These are phyloP conservation scores for Paramecium bursaria DNA, from an alignment of 73 alveolate species.

Conservation along the genomic window DNA sequence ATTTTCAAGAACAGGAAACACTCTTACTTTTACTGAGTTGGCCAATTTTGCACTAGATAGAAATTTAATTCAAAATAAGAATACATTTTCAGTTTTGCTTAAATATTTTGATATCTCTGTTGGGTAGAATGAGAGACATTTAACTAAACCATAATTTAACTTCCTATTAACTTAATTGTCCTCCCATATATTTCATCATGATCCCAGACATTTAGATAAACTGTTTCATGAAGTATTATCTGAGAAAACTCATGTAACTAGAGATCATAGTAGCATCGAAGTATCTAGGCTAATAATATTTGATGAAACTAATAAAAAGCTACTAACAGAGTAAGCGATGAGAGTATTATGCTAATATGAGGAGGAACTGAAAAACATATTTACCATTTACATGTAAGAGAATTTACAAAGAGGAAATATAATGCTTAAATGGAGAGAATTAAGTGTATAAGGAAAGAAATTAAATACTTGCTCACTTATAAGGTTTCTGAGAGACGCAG, in stretches of 20 bases:
- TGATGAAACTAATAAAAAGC: slow-evolving; percentile 68
- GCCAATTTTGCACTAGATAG: slow-evolving; percentile 22
- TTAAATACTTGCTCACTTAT: slow-evolving; percentile 51
- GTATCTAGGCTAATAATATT: slow-evolving; percentile 10
- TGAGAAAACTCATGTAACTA: slow-evolving; percentile 54
- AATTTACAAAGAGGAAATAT: slow-evolving; percentile 1
- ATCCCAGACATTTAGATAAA: slow-evolving; percentile 57
- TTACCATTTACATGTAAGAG: slow-evolving; percentile 53
- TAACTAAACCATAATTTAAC: slow-evolving; percentile 60
- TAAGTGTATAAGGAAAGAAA: slow-evolving; percentile 52
- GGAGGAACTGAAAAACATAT: slow-evolving; percentile 58
- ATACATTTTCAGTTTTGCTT: not conserved
- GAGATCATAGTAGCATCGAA: slow-evolving; percentile 53
- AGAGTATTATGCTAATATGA: slow-evolving; percentile 49
- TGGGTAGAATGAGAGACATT: slow-evolving; percentile 19
- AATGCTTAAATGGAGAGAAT: slow-evolving; percentile 65
- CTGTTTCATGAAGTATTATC: slow-evolving; percentile 62
- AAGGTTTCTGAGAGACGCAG: slow-evolving; percentile 63
- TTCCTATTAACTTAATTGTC: slow-evolving; percentile 64
- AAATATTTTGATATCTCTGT: slow-evolving; percentile 19
- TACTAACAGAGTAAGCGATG: slow-evolving; percentile 58
- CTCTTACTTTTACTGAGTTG: slow-evolving; percentile 18
- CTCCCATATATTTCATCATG: slow-evolving; percentile 53
- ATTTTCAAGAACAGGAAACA: slow-evolving; percentile 14
- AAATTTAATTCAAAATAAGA: slow-evolving; percentile 13